A percentile compares a stretch with the other conserved stretches of the same genome.
Evolutionary conservation across 352 stramenopile species (phyloP).

Genomic region (Pythium sukuiense): DNA sequence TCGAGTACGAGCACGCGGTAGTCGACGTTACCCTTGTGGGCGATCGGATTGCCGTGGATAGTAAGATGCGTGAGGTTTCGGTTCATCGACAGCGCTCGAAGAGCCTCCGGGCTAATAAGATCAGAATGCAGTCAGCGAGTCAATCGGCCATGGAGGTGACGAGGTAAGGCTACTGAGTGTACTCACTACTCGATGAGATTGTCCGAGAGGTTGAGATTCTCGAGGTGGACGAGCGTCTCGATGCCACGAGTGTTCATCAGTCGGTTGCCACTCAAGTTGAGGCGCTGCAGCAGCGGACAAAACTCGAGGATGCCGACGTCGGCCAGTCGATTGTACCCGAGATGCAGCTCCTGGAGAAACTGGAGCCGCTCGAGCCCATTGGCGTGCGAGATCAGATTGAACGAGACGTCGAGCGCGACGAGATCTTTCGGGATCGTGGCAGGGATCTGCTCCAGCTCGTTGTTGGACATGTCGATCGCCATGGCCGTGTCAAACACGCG

Average conservation of each 20-base stretch:
- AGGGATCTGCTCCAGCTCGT: conserved; percentile 67
- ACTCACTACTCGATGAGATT: conserved; percentile 75
- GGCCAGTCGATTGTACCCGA: conserved; percentile 64
- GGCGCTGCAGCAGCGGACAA: conserved; percentile 50
- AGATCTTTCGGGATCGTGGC: conserved; percentile 43
- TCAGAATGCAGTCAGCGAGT: not conserved
- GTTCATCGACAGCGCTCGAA: conserved; percentile 66
- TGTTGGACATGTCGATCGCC: conserved; percentile 73
- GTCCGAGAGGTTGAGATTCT: conserved; percentile 67
- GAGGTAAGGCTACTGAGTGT: too few relatives aligned
- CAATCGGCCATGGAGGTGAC: too few relatives aligned
- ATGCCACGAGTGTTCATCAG: conserved; percentile 62
- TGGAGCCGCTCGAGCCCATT: conserved; percentile 61
- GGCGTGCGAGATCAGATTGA: conserved; percentile 53
- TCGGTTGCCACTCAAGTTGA: conserved; percentile 75
- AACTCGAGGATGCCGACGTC: conserved; percentile 69
- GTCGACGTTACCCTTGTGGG: conserved; percentile 42
- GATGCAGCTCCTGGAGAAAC: conserved; percentile 61
- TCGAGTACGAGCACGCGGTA: conserved; percentile 70
- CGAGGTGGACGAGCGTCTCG: conserved; percentile 61
- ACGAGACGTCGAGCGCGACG: conserved; percentile 64
- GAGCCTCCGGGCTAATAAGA: conserved; percentile 48
- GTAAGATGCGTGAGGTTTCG: conserved; percentile 66
- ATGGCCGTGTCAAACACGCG: conserved; percentile 65
- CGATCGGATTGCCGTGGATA: conserved; percentile 68